Conservation (phyloP, 352 stramenopile genomes). For the Globisporangium nagaii region DNA sequence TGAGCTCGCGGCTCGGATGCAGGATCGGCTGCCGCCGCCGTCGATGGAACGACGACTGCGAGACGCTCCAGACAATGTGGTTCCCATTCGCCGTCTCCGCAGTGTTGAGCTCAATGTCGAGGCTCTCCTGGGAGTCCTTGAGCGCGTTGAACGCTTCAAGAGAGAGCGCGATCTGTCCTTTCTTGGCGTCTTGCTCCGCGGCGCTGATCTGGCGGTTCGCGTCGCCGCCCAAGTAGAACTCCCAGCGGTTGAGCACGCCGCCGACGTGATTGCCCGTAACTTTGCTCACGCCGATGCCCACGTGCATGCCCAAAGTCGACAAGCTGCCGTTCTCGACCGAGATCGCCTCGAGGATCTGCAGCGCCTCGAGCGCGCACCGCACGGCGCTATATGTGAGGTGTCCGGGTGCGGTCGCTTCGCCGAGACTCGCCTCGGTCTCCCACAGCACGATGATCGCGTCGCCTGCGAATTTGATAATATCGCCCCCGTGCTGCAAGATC, state of each 20-base stretch:
- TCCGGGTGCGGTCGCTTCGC: constrained; percentile 25
- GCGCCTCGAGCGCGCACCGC: constrained; percentile 50
- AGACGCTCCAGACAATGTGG: constrained; percentile 30
- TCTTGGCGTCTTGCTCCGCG: constrained; percentile 59
- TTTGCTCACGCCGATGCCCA: constrained; percentile 73
- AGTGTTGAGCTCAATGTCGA: constrained; percentile 17
- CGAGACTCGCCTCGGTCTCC: constrained; percentile 53
- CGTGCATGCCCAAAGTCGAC: constrained; percentile 66
- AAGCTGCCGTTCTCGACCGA: constrained; percentile 17
- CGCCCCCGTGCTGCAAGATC: constrained; percentile 61
- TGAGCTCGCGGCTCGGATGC: constrained; percentile 28
- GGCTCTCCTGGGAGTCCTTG: constrained; percentile 14
- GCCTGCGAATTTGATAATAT: constrained; percentile 84
- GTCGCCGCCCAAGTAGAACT: constrained; percentile 83
- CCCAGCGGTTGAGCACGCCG: constrained; percentile 76
- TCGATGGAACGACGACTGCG: constrained; percentile 10
- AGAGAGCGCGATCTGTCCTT: constrained; percentile 72
- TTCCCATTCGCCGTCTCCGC: constrained; percentile 33
- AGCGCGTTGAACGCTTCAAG: constrained; percentile 41
- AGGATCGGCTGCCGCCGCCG: constrained; percentile 3
- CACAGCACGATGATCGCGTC: constrained; percentile 81
- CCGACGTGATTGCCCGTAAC: constrained; percentile 80
- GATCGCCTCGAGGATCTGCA: constrained; percentile 31
- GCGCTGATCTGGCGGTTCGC: constrained; percentile 79
- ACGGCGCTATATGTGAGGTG: constrained; percentile 54